Base-by-base conservation (phyloP, 306 rosid species). In the Ceratonia siliqua region DNA sequence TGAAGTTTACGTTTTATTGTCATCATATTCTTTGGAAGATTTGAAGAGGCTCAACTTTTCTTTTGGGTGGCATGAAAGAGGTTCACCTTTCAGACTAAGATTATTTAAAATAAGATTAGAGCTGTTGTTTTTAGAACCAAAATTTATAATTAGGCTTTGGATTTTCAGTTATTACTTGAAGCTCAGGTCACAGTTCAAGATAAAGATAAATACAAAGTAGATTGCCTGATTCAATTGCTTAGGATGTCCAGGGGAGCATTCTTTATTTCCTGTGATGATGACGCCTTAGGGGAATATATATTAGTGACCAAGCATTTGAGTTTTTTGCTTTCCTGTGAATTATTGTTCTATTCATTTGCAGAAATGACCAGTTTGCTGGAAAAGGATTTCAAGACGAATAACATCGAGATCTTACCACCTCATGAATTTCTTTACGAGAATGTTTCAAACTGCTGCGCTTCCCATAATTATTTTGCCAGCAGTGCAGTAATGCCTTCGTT, bases 401-500 rank as follows among this genome's bases (percentile, higher is more conserved):
- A 36, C 64, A 78, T 79, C 20, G 76, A 20, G 70, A 68, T 32
- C 35, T 7, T 35, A 20, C 30, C 59, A 22, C 59, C 59, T 21
- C 59, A 53, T 53, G 59, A 30, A 17, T 89, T 87, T 78, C 85
- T 84, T 49, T 70, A 87, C 20, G 79, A 80, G 65, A 75, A 87
- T 49, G 78, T 72, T 79, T 70, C 82, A 45, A 79, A 49, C 63
- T 70, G 84, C 62, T 38, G 36, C 52, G 74, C 63, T 42, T 56
- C 78, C 3, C 74, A 33, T 21, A 75, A 86, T 45, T 14, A 59
- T 76, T 72, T 43, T 38, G 39, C 80, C 45, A 14, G 67, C 79
- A 89, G 92, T 66, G 97, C 89, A 24, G 97, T 89, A 66, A 79
- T 91, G 67, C 92, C 92, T 77, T 89, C 94, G 0, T 76, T 91